These are phyloP conservation scores for Elymus sibiricus DNA, from an alignment of 176 grass and related monocot genomes.

Conservation along the genomic window DNA sequence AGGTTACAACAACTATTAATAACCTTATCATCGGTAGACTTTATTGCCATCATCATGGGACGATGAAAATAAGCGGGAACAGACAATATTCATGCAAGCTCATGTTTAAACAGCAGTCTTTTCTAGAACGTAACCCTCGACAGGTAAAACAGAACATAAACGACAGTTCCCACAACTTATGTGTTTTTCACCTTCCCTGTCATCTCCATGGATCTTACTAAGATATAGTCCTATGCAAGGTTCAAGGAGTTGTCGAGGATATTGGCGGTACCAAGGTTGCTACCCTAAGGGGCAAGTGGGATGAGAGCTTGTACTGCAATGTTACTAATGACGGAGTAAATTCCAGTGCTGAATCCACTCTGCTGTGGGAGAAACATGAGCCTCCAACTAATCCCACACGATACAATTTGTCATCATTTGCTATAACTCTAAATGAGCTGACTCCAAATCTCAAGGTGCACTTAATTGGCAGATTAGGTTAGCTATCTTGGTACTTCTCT, in stretches of 20 bases:
- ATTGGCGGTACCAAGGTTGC: constrained; percentile 49
- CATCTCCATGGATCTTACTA: constrained; percentile 17
- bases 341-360: constrained; percentile 31
- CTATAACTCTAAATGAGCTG: constrained; percentile 79
- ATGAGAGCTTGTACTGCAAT: constrained; percentile 59
- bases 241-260: constrained; percentile 51
- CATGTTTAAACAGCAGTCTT: constrained; percentile 50
- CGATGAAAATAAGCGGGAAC: constrained; percentile 53
- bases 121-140: constrained; percentile 49
- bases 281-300: constrained; percentile 70
- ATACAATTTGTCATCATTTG: constrained; percentile 89
- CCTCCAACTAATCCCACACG: constrained; percentile 68
- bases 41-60: constrained; percentile 64
- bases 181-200: not conserved
- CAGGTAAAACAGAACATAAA: constrained; percentile 35
- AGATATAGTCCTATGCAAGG: constrained; percentile 38
- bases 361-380: constrained; percentile 76
- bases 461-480: not conserved
- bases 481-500: not conserved
- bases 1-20: constrained; percentile 59
- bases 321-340: constrained; percentile 41
- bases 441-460: constrained; percentile 61
- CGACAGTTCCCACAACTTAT: not conserved
- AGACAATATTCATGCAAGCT: constrained; percentile 47
- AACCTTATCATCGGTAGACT: constrained; percentile 55